Conservation (phyloP, 768 basidiomycete species). For the Lyophyllum shimeji region DNA sequence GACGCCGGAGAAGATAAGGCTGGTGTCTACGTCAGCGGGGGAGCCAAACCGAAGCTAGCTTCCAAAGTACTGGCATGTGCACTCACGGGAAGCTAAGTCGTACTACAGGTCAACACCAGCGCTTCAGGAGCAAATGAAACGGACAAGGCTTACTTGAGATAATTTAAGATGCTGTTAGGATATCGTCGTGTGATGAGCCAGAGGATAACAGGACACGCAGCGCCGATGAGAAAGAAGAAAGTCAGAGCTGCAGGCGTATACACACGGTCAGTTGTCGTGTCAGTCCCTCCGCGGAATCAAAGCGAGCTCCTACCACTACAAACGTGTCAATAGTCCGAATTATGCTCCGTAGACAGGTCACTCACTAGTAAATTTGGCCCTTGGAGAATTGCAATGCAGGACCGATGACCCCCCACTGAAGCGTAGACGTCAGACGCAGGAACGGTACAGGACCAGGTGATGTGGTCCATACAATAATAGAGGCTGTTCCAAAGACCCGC, state of each 20-base stretch:
- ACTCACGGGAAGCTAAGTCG: constrained; percentile 47
- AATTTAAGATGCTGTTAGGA: constrained; percentile 62
- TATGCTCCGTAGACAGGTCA: neutral
- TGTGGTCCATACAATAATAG: constrained; percentile 51
- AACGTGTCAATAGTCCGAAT: neutral
- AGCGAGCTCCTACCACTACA: neutral
- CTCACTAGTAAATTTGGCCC: constrained; percentile 61
- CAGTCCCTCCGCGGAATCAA: too few relatives aligned
- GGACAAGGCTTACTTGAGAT: constrained; percentile 54
- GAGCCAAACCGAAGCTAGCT: too few relatives aligned
- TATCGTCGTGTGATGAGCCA: constrained; percentile 64
- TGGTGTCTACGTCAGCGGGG: constrained; percentile 16
- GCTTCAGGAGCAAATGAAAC: constrained; percentile 3
- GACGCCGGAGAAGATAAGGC: constrained; percentile 71
- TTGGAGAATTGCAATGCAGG: constrained; percentile 56
- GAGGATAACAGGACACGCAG: constrained; percentile 58
- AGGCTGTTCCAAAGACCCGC: constrained; percentile 51
- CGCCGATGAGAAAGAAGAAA: constrained; percentile 76
- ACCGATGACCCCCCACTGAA: constrained; percentile 66
- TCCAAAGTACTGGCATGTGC: neutral
- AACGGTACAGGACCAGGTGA: neutral
- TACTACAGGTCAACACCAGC: constrained; percentile 1
- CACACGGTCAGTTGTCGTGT: neutral
- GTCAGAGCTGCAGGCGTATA: constrained; percentile 41
- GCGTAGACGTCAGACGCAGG: constrained; percentile 13